These are phyloP conservation scores for Diaporthe longicolla DNA, from an alignment of 2,329 filamentous ascomycete genomes.

Conservation along the genomic window DNA sequence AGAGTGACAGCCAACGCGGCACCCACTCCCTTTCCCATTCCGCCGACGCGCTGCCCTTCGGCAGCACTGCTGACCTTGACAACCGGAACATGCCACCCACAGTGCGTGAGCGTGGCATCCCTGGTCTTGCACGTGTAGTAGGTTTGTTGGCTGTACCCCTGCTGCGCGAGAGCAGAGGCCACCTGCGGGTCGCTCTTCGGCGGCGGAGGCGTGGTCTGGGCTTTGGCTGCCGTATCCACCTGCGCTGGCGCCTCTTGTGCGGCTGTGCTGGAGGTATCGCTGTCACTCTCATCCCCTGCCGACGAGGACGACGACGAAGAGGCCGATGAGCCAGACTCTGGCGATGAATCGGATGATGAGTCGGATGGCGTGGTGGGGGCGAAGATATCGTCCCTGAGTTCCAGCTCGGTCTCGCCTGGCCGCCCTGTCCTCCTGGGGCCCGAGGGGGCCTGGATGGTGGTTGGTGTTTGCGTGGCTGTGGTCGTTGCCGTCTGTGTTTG, in stretches of 20 bases:
- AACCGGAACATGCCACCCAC: conserved; percentile 57
- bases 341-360: background rate
- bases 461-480: conserved; percentile 10
- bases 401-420: conserved; percentile 24
- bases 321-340: background rate
- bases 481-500: conserved; percentile 22
- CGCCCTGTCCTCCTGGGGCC: conserved; percentile 14
- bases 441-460: background rate
- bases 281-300: background rate
- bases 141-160: conserved; percentile 54
- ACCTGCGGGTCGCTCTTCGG: conserved; percentile 45
- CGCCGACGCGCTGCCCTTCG: conserved; percentile 23
- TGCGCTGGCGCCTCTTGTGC: background rate
- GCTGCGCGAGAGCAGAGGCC: conserved; percentile 42
- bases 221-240: conserved; percentile 5
- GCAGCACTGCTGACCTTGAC: conserved; percentile 43
- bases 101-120: conserved; percentile 51
- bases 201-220: conserved; percentile 43
- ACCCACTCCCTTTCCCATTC: background rate
- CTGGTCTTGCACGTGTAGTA: conserved; percentile 55
- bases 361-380: conserved; percentile 18
- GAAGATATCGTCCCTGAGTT: conserved; percentile 37
- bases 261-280: background rate
- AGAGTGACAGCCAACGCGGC: conserved; percentile 5
- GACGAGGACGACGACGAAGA: background rate